Base-by-base conservation (phyloP, 805 yeast genomes). In the Myxozyma vanderwaltii region DNA sequence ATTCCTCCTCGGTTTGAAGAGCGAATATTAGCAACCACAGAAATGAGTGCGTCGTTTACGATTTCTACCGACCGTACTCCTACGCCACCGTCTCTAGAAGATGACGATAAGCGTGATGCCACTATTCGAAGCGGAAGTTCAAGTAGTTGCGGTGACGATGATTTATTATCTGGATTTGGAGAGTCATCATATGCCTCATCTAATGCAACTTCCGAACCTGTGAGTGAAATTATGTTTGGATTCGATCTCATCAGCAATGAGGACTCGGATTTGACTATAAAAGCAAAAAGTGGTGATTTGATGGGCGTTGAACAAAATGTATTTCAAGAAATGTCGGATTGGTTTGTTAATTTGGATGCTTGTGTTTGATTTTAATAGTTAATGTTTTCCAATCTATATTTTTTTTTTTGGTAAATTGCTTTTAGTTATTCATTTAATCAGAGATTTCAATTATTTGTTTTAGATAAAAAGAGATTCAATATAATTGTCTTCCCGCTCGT, bases 251-350 rank as follows among this genome's bases (percentile, higher is more conserved):
- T 33, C 15, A 13, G 19, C 5, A 36, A 26, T 8, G 35, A 44
- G 15, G 36, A 13, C 6, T 17, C n/a, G 21, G 41, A 15, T 6
- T 8, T 15, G 21, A 15, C 21, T 38, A 17, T n/a, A 1, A 26
- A 44, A 44, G 21, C 27, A 2, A 26, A 27, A 19, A 17, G 29
- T 17, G 24, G 5, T 7, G 50, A 46, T n/a, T 4, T 21, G 4
- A 46, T 46, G 50, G 50, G 50, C 6, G 41, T 48, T 21, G 51
- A 48, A 23, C 43, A 35, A 26, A 48, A 48, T 48, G 51, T 48
- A 26, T 48, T 48, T 48, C 29, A 48, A 35, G 51, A 44, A 15
- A 44, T 44, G 48, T n/a, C 31, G 33, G 48, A 48, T 29, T 36
- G 41, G 51, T 35, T 48, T 48, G 43, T 23, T 10, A 21, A 36